These are phyloP conservation scores for Gossypium schwendimanii DNA, from an alignment of 441 rosid species.

Conservation along the genomic window DNA sequence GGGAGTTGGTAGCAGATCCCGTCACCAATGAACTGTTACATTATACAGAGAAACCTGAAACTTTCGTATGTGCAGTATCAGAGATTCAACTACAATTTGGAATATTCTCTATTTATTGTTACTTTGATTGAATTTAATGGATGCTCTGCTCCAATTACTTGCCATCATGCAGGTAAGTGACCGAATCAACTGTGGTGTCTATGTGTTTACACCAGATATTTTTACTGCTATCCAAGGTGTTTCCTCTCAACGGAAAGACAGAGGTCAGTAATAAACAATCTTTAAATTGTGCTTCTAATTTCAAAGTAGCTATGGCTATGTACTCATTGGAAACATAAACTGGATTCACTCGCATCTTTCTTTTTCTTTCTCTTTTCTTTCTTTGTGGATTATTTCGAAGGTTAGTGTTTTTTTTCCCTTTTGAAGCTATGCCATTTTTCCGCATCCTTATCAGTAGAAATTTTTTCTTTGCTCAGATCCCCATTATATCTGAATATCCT, in stretches of 20 bases:
- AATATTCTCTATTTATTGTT: background rate
- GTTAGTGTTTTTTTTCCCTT: conserved; percentile 1
- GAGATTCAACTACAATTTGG: conserved; percentile 4
- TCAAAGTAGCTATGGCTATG: background rate
- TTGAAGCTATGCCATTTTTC: conserved; percentile 4
- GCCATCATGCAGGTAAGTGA: conserved; percentile 51
- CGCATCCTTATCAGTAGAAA: background rate
- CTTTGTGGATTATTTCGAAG: background rate
- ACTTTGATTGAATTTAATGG: background rate
- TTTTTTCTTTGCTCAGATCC: background rate
- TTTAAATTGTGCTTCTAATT: conserved; percentile 4
- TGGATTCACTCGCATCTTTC: background rate
- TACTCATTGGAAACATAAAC: background rate
- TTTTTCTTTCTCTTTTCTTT: background rate
- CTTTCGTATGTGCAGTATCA: conserved; percentile 35
- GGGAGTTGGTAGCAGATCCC: conserved; percentile 67
- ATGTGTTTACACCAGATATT: conserved; percentile 54
- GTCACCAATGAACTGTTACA: conserved; percentile 64
- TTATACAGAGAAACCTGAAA: conserved; percentile 76
- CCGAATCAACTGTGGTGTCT: conserved; percentile 67
- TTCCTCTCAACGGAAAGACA: conserved; percentile 46
- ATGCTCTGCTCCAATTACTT: conserved; percentile 9
- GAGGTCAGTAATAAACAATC: conserved; percentile 32
- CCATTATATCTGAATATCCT: background rate
- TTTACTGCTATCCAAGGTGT: conserved; percentile 52